phyloP scores from a whole-genome alignment of 345 rosid species.

The Raphanus raphanistrum region DNA sequence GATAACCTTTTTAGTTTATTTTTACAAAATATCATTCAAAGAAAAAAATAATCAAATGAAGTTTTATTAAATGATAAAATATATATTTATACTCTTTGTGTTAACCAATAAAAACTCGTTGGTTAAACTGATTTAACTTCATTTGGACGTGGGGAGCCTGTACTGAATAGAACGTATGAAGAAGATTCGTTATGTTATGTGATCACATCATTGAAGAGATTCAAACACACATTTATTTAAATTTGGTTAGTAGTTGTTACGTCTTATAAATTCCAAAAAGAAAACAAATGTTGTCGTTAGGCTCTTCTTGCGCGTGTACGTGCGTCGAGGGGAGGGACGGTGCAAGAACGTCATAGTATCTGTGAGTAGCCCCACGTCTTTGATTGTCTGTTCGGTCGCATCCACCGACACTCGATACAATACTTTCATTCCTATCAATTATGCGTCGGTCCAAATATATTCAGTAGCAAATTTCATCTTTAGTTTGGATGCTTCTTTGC shows the following conservation, averaged over 20 bases:
- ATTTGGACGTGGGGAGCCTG: background rate
- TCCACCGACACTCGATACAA: constrained; percentile 38
- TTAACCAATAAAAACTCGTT: background rate
- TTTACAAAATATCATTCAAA: too few relatives aligned
- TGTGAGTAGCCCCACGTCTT: constrained; percentile 39
- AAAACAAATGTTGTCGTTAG: constrained; percentile 30
- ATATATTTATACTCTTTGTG: too few relatives aligned
- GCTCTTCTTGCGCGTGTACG: constrained; percentile 33
- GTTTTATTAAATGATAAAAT: too few relatives aligned
- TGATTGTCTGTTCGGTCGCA: constrained; percentile 42
- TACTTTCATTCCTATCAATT: constrained; percentile 14
- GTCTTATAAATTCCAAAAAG: constrained; percentile 26
- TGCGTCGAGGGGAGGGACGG: constrained; percentile 33
- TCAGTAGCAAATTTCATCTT: constrained; percentile 30
- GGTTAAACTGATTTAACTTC: background rate
- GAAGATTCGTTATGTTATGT: background rate
- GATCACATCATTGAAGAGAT: constrained; percentile 8
- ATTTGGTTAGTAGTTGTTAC: constrained; percentile 13
- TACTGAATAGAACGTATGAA: constrained; percentile 23
- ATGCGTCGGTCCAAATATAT: constrained; percentile 36
- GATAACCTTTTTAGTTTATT: too few relatives aligned
- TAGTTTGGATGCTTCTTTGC: constrained; percentile 26
- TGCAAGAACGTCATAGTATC: constrained; percentile 33
- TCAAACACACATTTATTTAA: background rate
- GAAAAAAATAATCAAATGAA: too few relatives aligned